Base-by-base conservation (phyloP, 2,329 filamentous ascomycete species). In the Pseudogymnoascus sp. region DNA sequence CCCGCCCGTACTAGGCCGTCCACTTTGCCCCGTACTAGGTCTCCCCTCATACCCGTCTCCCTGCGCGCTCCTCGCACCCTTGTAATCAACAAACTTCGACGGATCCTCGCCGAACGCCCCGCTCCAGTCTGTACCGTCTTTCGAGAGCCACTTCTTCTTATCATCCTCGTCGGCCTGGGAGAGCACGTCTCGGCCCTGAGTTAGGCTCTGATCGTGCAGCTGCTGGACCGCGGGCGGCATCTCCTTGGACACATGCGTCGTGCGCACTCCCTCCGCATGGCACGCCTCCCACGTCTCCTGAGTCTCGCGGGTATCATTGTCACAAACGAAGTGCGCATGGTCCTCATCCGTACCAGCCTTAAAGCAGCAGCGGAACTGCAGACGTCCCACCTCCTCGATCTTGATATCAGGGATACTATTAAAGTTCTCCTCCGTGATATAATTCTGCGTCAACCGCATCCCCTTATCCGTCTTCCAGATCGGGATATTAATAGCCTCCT, bases 261-360 rank as follows among this genome's bases (percentile, higher is more conserved):
- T 76, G 1, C 94, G 85, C 0, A 96, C 90, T 11, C 93, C 93
- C 74, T 97, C 92, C 0, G 91, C 86, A 42, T 89, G 84, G 73
- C 93, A 97, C 0, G 92, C 90, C 74, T 97, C 92, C 91, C 92
- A 97, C 0, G 89, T 90, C 77, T 97, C 93, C 67, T 91, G 96
- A 0, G 92, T 97, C 78, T 97, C 94, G 33, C 93, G 87, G 1
- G 89, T 88, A 72, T 96, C 87, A 70, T 96, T 96, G 74, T 95
- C 90, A 59, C 86, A 84, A 21, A 96, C 87, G 69, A 96, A 97
- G 1, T 80, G 81, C 67, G 90, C 83, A 72, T 97, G 94, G 16
- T 91, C 89, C 62, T 90, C 85, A 73, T 97, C 92, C 59, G 91
- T 96, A 12, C 93, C 93, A 0, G 92, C 87, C 67, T 94, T 95